Evolutionary conservation across 148 eudicot genomes (phyloP), one percentile per base, ranked within the genome.

Genomic region (Rhododendron kiyosumense): DNA sequence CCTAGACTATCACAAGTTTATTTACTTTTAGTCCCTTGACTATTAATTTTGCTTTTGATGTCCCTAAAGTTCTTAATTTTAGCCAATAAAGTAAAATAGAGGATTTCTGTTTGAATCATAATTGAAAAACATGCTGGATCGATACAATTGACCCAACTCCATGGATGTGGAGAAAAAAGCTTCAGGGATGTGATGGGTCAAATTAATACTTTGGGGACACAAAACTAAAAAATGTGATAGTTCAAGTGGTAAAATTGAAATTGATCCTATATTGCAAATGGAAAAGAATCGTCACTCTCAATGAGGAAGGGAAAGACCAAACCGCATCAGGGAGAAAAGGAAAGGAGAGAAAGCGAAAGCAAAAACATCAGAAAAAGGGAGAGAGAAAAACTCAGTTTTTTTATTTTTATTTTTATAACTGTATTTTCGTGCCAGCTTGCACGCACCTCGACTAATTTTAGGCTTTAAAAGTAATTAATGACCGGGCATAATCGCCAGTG

Each of bases 301-400:
- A 54, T 84, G 80, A 71, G 4, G 69, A 89, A 82, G 86, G 80
- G 88, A 85, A 87, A 51, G 88, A 86, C 87, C 86, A 91, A 89
- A 88, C 88, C 88, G 83, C 75, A 80, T 71, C 63, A 7, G 36
- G 46, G 69, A 74, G 81, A 86, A 77, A 85, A 74, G 22, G 84
- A 75, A 88, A 65, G 67, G 81, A 84, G 61, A 63, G 69, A 69
- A 11, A 84, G 61, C 73, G 65, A 74, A 45, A 45, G 24, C 61
- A 48, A 26, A 36, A 88, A 89, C 18, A 86, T 74, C 57, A 78
- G 84, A 24, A 41, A 65, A 65, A 13, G 76, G 38, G 8, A 0
- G 36, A 71, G 76, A 14, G 38, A 30, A 14, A 14, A 30, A 14
- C 32, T 51, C 54, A 4, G 7, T 0, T 5, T 41, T 41, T 41